A percentile compares a stretch with the other conserved stretches of the same genome.
Evolutionary conservation across 345 rosid genomes (phyloP).

Genomic region (Citrus cavaleriei): DNA sequence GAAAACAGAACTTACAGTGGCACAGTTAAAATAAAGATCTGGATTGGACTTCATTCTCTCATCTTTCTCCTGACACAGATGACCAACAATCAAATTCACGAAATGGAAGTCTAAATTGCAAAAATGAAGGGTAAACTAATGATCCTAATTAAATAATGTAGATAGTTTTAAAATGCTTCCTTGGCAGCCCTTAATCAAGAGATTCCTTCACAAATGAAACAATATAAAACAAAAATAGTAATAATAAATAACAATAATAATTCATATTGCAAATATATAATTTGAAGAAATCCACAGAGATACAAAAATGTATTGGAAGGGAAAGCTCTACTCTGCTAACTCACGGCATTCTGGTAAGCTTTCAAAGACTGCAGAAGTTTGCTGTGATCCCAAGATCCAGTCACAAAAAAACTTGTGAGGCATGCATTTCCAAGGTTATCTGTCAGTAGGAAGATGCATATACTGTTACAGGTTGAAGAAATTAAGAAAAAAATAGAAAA

Average conservation of each 20-base stretch:
- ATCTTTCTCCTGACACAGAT: constrained; percentile 58
- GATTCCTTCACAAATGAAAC: not conserved
- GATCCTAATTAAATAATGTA: not conserved
- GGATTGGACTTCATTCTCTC: constrained; percentile 61
- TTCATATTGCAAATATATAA: not conserved
- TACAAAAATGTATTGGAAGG: not conserved
- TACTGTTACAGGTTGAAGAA: not conserved
- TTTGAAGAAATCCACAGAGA: not conserved
- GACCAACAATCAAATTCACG: constrained; percentile 1
- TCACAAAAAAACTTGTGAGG: constrained; percentile 62
- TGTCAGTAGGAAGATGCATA: constrained; percentile 26
- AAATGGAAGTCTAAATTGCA: not conserved
- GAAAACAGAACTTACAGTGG: constrained; percentile 50
- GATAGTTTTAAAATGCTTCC: not conserved
- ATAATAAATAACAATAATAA: not conserved
- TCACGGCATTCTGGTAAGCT: constrained; percentile 80
- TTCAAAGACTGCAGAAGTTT: constrained; percentile 65
- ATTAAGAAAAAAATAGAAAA: not conserved
- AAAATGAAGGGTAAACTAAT: not conserved
- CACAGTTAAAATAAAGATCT: constrained; percentile 64
- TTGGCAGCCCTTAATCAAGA: not conserved
- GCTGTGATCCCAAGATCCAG: constrained; percentile 71
- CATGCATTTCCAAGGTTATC: constrained; percentile 81
- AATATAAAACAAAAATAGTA: no score
- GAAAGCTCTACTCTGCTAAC: constrained; percentile 17